Percentiles rank a stretch among this genome's conserved stretches.
Conservation (phyloP, 495 filamentous ascomycete genomes). For the Lichenothelia convexa region DNA sequence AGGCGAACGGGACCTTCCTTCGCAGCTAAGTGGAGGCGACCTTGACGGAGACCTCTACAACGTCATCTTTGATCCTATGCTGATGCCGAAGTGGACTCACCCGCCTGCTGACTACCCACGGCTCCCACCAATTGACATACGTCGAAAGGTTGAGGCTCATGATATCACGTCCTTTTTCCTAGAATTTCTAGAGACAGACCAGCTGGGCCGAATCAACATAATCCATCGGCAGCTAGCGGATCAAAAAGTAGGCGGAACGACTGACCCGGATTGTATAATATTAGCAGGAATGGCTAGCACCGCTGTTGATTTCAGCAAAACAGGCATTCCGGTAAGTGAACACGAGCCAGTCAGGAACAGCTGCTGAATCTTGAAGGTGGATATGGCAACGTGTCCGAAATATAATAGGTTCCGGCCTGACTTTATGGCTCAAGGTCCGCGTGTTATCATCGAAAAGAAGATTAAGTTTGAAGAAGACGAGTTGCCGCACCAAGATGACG, state of each 20-base stretch:
- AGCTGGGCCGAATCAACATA: conserved; percentile 49
- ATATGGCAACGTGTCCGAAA: conserved; percentile 25
- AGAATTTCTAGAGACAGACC: conserved; percentile 60
- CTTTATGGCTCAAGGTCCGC: conserved; percentile 50
- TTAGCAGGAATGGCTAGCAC: conserved; percentile 56
- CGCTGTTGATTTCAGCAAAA: conserved; percentile 72
- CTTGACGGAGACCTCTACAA: conserved; percentile 69
- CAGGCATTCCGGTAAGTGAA: conserved; percentile 52
- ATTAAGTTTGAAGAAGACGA: conserved; percentile 25
- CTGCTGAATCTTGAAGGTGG: too few species aligned
- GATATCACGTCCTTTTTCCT: conserved; percentile 70
- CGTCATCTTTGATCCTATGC: conserved; percentile 43
- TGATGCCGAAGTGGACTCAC: conserved; percentile 25
- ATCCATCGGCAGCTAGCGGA: conserved; percentile 54
- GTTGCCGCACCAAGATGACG: conserved; percentile 33
- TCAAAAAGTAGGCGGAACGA: conserved; percentile 33
- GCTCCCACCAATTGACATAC: conserved; percentile 33
- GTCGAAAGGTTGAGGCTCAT: conserved; percentile 28
- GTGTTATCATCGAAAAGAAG: conserved; percentile 30
- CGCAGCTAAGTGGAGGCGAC: conserved; percentile 60
- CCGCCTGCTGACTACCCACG: conserved; percentile 49
- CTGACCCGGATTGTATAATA: conserved; percentile 35
- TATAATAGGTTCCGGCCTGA: conserved; percentile 32
- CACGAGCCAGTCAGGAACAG: too few species aligned
- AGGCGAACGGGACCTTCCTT: conserved; percentile 55